A percentile compares a stretch with the other conserved stretches of the same genome.
These are phyloP conservation scores for Starmerella potacharoeniae DNA, from an alignment of 805 yeast species.

Conservation along the genomic window DNA sequence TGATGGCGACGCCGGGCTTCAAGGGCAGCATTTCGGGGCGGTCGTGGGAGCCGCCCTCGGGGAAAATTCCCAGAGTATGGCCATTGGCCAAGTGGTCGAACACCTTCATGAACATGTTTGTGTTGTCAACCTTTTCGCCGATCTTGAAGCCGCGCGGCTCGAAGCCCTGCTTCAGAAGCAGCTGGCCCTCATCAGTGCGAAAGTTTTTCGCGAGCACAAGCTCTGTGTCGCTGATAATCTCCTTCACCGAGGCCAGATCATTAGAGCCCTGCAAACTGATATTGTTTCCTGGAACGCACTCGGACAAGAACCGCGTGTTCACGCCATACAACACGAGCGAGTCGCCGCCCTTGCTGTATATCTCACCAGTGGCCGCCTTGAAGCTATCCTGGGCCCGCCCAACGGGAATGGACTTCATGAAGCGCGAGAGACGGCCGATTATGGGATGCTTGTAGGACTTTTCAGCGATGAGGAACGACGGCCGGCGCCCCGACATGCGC, in stretches of 20 bases:
- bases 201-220: constrained; percentile 60
- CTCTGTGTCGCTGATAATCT: constrained; percentile 62
- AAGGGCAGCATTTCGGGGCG: constrained; percentile 82
- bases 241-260: constrained; percentile 63
- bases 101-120: constrained; percentile 69
- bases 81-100: constrained; percentile 73
- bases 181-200: constrained; percentile 29
- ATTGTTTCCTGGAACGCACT: constrained; percentile 34
- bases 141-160: constrained; percentile 41
- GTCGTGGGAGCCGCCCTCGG: constrained; percentile 98
- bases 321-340: constrained; percentile 48
- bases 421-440: constrained; percentile 65
- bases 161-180: constrained; percentile 31
- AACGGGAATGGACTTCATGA: constrained; percentile 80
- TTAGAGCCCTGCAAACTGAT: constrained; percentile 53
- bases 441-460: constrained; percentile 52
- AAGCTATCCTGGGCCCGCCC: constrained; percentile 84
- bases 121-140: constrained; percentile 80
- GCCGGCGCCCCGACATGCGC: constrained; percentile 51
- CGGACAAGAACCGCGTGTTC: constrained; percentile 54
- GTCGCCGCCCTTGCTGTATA: constrained; percentile 44
- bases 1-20: constrained; percentile 94
- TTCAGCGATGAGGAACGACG: constrained; percentile 78
- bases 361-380: constrained; percentile 52
- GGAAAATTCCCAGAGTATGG: constrained; percentile 82